Evolutionary conservation across 805 yeast species (phyloP).

Genomic region (Blastobotrys attinorum): DNA sequence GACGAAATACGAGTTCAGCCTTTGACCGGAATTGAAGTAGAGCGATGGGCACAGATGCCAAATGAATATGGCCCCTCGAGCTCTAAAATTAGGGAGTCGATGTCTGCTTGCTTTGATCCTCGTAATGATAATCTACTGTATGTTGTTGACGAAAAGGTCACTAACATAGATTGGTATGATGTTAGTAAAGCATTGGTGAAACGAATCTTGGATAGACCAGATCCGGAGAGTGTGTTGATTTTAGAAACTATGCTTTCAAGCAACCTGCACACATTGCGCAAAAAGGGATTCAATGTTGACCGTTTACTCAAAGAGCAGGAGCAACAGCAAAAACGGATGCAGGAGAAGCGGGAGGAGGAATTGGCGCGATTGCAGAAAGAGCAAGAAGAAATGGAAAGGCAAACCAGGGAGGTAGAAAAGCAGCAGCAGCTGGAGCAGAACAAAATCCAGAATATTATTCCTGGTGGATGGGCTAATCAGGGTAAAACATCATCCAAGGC

Average conservation of each 20-base stretch:
- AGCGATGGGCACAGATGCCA: conserved; percentile 18
- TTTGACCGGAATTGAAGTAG: conserved; percentile 24
- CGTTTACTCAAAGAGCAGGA: conserved; percentile 23
- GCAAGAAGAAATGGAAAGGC: conserved; percentile 1
- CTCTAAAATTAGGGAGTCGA: conserved; percentile 13
- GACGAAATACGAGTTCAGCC: conserved; percentile 17
- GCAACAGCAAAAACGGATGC: conserved; percentile 15
- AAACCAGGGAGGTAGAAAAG: background rate
- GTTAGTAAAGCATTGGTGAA: conserved; percentile 28
- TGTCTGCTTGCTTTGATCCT: conserved; percentile 19
- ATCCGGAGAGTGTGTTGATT: conserved; percentile 32
- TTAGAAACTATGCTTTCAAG: conserved; percentile 30
- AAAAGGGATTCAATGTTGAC: conserved; percentile 33
- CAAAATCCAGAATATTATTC: background rate
- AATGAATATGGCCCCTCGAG: conserved; percentile 10
- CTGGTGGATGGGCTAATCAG: background rate
- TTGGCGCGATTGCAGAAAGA: conserved; percentile 6
- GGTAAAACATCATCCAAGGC: background rate
- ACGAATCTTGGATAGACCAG: conserved; percentile 23
- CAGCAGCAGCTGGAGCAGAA: background rate
- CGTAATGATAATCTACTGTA: background rate
- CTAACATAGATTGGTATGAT: conserved; percentile 31
- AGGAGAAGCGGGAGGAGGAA: conserved; percentile 12
- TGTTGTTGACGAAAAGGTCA: conserved; percentile 3
- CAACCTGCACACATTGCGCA: conserved; percentile 24